Evolutionary conservation across 1,284 basidiomycete species (phyloP), one percentile per base, ranked within the genome.

Genomic region (Wolfiporia cocos): DNA sequence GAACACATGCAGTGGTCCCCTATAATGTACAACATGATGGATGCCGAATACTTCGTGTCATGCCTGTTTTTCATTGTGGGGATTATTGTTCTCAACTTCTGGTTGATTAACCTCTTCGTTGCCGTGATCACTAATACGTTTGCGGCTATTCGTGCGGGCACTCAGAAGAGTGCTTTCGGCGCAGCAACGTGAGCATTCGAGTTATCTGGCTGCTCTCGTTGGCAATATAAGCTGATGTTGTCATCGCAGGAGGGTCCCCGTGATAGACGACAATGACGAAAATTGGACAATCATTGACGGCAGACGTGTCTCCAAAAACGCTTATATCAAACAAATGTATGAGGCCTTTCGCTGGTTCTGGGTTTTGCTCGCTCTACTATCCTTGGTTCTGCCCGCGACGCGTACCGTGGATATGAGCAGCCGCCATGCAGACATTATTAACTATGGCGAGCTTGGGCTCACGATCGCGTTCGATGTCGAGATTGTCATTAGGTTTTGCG

Each of bases 41-140:
- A 94, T 54, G 74, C 94, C 2, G 95, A 99, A 59, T 95, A 87
- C 64, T 92, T 89, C 57, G 65, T 85, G 5, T 92, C 92, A 0
- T 86, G 78, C 52, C 68, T 93, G 49, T 98, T 92, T 67, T 98
- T 93, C 68, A 86, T 98, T 52, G 65, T 86, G 41, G 85, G 83
- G 44, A 69, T 93, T 47, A 68, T 95, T 49, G 76, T 95, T 9
- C 73, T 95, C 51, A 94, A 95, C 62, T 90, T 94, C 58, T 95
- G 92, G 91, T 70, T 97, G 43, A 86, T 95, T 70, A 95, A 96
- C 61, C 66, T 96, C 46, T 90, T 97, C 61, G 92, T 98, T 46
- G 95, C 94, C 22, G 94, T 98, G 33, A 96, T 98, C 53, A 93
- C 93, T 33, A 92, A 93, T 61, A 92, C 91, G 0, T 99, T 99